These are phyloP conservation scores for Arachnomyces sp. DNA, from an alignment of 2,329 filamentous ascomycete genomes.

Conservation along the genomic window DNA sequence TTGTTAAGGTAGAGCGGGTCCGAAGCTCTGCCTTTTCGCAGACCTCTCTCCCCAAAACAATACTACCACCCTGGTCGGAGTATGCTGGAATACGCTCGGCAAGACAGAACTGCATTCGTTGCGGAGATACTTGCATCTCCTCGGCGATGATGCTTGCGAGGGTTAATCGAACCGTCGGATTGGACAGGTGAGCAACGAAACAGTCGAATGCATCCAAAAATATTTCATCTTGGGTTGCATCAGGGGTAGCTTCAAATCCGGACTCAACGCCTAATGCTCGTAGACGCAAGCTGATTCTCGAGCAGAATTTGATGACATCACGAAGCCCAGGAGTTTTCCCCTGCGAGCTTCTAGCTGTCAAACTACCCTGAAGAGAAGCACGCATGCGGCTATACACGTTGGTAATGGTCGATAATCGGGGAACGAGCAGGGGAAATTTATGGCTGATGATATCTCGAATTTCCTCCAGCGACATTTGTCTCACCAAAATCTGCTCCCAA, in stretches of 20 bases:
- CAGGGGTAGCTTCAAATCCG: constrained; percentile 62
- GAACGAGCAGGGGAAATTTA: constrained; percentile 61
- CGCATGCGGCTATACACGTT: constrained; percentile 44
- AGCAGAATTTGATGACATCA: constrained; percentile 88
- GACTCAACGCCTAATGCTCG: constrained; percentile 50
- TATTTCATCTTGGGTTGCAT: constrained; percentile 68
- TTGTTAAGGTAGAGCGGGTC: constrained; percentile 21
- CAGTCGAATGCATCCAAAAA: constrained; percentile 92
- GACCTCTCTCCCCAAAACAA: constrained; percentile 59
- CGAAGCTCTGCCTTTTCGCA: constrained; percentile 50
- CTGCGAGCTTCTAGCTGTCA: constrained; percentile 31
- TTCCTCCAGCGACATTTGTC: constrained; percentile 59
- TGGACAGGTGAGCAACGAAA: constrained; percentile 73
- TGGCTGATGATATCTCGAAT: constrained; percentile 63
- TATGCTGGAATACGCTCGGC: constrained; percentile 62
- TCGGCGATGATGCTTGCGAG: constrained; percentile 64
- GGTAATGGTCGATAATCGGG: constrained; percentile 47
- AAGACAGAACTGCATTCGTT: constrained; percentile 71
- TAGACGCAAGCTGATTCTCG: constrained; percentile 62
- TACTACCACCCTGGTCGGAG: constrained; percentile 49
- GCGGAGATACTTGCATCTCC: constrained; percentile 76
- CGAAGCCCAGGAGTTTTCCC: constrained; percentile 57
- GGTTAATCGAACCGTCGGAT: constrained; percentile 39
- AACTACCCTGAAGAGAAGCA: constrained; percentile 30
- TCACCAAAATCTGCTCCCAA: constrained; percentile 70